A percentile compares a stretch with the other conserved stretches of the same genome.
Evolutionary conservation across 108 stramenopile species (phyloP).

Genomic region (Schizochytrium sp.): DNA sequence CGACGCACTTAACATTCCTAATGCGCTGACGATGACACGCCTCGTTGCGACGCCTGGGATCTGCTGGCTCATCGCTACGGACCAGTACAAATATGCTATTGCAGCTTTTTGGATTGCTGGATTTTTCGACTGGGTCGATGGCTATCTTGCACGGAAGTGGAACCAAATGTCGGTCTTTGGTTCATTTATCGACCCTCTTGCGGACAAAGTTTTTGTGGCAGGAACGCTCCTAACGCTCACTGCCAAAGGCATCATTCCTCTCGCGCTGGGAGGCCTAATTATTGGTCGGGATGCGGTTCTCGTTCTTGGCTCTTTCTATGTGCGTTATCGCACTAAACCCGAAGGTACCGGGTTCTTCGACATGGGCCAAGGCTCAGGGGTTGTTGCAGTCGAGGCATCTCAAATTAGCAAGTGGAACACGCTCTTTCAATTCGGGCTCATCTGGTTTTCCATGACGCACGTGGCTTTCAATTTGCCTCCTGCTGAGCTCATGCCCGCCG

Average conservation of each 20-base stretch:
- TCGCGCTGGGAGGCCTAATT: background rate
- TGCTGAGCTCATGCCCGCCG: background rate
- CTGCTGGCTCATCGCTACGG: background rate
- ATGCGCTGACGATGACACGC: background rate
- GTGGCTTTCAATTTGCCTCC: background rate
- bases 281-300: background rate
- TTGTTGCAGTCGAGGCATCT: background rate
- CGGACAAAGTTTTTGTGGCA: background rate
- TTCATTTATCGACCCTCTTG: background rate
- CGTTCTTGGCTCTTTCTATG: background rate
- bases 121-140: conserved; percentile 6
- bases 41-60: background rate
- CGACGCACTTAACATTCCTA: background rate
- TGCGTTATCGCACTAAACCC: background rate
- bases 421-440: background rate
- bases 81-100: background rate
- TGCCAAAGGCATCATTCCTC: background rate
- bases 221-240: background rate
- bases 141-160: background rate
- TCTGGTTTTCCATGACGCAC: conserved; percentile 9
- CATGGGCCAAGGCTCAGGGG: background rate
- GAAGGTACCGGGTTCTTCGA: background rate
- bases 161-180: conserved; percentile 8
- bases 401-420: conserved; percentile 3
- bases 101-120: background rate